Evolutionary conservation across 2,329 filamentous ascomycete genomes (phyloP), one percentile per base, ranked within the genome.

Genomic region (Myotisia sp.): DNA sequence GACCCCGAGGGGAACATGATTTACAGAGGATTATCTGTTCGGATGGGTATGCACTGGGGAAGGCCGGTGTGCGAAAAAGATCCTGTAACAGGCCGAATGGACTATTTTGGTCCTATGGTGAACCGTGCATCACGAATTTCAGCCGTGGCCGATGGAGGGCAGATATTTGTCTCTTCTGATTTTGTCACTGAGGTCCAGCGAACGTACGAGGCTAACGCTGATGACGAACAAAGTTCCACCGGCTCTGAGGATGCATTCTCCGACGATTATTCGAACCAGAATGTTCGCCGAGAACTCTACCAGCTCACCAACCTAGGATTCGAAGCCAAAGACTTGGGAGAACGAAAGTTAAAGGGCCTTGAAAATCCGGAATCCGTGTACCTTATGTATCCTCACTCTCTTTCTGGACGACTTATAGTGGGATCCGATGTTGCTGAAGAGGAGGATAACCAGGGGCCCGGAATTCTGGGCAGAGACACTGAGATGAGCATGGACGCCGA

Each of bases 71-170:
- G 85, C 53, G 90, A 98, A 57, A 80, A 79, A 31, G 90, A 98
- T 56, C 90, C 90, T 0, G 86, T 98, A 32, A 98, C 90, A 1
- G 79, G 86, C 38, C 84, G 90, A 42, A 98, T 98, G 90, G 90
- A 98, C 50, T 98, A 98, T 61, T 98, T 95, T 53, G 90, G 90
- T 0, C 90, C 90, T 9, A 98, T 98, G 85, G 90, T 98, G 50
- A 98, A 98, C 60, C 86, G 92, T 51, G 84, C 90, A 1, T 80
- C 90, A 10, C 80, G 90, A 61, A 92, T 98, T 44, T 90, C 84
- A 5, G 79, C 83, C 14, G 86, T 93, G 27, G 90, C 90, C 22
- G 90, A 98, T 53, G 90, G 90, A 41, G 90, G 90, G 1, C 87
- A 98, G 54, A 94, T 95, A 44, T 90, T 87, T 0, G 90, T 95